Evolutionary conservation across 2,329 filamentous ascomycete species (phyloP), one percentile per base, ranked within the genome.

Genomic region (Apiospora sp.): DNA sequence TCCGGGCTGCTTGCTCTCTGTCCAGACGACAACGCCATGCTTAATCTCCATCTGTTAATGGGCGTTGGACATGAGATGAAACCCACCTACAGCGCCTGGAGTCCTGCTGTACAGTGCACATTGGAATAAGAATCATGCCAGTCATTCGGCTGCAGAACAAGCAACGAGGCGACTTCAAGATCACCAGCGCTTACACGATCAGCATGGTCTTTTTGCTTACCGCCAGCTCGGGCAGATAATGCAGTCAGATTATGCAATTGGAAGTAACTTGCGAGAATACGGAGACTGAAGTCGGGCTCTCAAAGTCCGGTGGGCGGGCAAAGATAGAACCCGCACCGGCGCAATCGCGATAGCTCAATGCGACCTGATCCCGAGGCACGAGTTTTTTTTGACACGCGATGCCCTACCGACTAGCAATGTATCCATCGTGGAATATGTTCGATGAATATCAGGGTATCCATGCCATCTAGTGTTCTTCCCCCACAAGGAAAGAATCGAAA

Each of bases 311-410:
- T 22, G 27, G 54, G 22, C 30, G 30, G 54, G 27, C 54, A 61
- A 34, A 61, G 54, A 61, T 37, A 61, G 54, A 61, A 37, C 7
- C 54, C 54, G 54, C 54, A 49, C 54, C 54, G 54, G 54, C 54
- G 27, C 54, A 30, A n/a, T 7, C 16, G 10, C 30, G 19, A 34
- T n/a, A 12, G 16, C 16, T 37, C 54, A 22, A 61, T 30, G 54
- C 54, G 16, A 61, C 16, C 30, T 22, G 54, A 5, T 7, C 22
- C 54, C 54, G 54, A 61, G 54, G 54, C 37, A 37, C 54, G 30
- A 61, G 30, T 19, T 4, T 41, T 41, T 30, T 41, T 37, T 61
- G 54, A 22, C 54, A 61, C 30, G 30, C 30, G 2, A 61, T 61
- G 54, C 16, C 54, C 54, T 5, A 16, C 30, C 54, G 30, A 37